These are phyloP conservation scores for Rhizophagus clarus DNA, from an alignment of 192 early-diverging fungal species.

Conservation along the genomic window DNA sequence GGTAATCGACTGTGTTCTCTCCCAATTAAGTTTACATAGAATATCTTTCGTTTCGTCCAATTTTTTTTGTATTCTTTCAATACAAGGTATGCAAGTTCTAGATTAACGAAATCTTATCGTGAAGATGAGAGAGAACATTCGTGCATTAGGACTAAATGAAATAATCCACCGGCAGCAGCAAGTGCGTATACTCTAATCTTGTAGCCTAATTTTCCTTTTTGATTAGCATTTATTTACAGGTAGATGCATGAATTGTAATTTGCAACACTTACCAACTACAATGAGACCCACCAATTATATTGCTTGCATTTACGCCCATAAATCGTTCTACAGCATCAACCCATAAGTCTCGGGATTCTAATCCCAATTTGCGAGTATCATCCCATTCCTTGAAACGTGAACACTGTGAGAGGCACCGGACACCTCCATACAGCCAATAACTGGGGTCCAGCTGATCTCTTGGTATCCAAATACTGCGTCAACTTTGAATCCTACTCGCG, in stretches of 20 bases:
- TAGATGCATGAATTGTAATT: constrained; percentile 19
- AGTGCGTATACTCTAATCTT: constrained; percentile 29
- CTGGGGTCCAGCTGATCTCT: constrained; percentile 33
- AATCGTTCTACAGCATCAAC: constrained; percentile 21
- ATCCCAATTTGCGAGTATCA: constrained; percentile 34
- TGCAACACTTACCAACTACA: constrained; percentile 35
- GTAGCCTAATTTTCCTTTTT: not conserved
- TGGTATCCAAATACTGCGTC: constrained; percentile 33
- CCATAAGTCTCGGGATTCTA: constrained; percentile 26
- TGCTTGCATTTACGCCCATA: constrained; percentile 1
- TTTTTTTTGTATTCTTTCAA: constrained; percentile 30
- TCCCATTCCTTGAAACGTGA: constrained; percentile 31
- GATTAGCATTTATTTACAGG: not conserved
- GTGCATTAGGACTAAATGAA: constrained; percentile 35
- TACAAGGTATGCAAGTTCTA: constrained; percentile 20
- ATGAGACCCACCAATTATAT: constrained; percentile 26
- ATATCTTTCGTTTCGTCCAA: constrained; percentile 21
- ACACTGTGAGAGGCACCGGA: constrained; percentile 33
- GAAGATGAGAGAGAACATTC: constrained; percentile 1
- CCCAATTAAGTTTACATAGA: constrained; percentile 3
- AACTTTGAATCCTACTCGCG: constrained; percentile 27
- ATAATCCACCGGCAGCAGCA: constrained; percentile 19
- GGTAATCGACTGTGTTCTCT: constrained; percentile 13
- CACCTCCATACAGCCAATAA: constrained; percentile 24
- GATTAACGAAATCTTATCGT: not conserved